Conservation (phyloP, 1,284 basidiomycete genomes). For the Cryptococcus neoformans region DNA sequence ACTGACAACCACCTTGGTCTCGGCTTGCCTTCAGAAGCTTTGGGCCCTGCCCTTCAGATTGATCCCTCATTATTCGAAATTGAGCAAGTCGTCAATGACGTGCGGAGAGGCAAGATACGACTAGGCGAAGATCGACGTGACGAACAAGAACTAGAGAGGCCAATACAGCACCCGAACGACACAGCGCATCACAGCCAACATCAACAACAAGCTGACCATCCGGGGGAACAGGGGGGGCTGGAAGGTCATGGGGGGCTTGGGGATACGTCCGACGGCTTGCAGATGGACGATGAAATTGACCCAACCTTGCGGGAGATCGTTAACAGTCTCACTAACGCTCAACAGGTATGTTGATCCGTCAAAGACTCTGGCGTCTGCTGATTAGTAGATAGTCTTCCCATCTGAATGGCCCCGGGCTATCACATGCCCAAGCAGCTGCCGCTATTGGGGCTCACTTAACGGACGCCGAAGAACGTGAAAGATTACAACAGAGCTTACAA, state of each 20-base stretch:
- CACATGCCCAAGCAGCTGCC: slow-evolving; percentile 25
- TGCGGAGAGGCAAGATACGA: slow-evolving; percentile 24
- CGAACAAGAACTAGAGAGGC: background rate
- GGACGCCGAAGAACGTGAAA: slow-evolving; percentile 31
- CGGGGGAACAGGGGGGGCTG: background rate
- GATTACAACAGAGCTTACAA: slow-evolving; percentile 33
- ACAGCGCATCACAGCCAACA: background rate
- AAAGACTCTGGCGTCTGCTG: background rate
- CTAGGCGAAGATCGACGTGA: slow-evolving; percentile 5
- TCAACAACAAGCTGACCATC: background rate
- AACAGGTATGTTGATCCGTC: slow-evolving; percentile 29
- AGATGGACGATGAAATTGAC: slow-evolving; percentile 39
- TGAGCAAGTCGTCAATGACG: slow-evolving; percentile 36
- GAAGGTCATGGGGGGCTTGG: background rate
- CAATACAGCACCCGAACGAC: background rate
- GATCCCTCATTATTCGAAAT: slow-evolving; percentile 37
- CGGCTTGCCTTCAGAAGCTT: background rate
- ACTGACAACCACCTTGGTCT: background rate
- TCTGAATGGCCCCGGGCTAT: slow-evolving; percentile 8
- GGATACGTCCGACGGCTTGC: background rate
- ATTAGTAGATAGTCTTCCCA: slow-evolving; percentile 7
- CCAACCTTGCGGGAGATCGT: slow-evolving; percentile 45
- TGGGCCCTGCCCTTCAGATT: slow-evolving; percentile 10
- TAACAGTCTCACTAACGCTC: slow-evolving; percentile 43
- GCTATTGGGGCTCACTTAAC: slow-evolving; percentile 26